These are phyloP conservation scores for Malassezia dermatis DNA, from an alignment of 1,284 basidiomycete species.

Conservation along the genomic window DNA sequence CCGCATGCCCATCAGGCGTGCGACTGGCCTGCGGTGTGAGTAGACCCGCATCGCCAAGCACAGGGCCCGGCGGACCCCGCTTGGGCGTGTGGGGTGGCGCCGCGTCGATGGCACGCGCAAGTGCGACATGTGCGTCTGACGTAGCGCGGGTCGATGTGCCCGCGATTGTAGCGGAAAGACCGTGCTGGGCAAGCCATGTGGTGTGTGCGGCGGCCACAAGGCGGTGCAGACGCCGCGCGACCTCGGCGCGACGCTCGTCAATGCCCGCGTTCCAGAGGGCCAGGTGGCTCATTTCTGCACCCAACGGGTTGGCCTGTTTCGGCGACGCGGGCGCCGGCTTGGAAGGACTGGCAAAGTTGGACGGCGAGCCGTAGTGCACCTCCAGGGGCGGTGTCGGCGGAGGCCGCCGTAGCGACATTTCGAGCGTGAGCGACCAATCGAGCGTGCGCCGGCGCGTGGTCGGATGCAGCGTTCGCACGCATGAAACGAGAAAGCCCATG, in stretches of 20 bases:
- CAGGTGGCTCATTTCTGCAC: slow-evolving; percentile 31
- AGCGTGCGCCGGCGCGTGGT: slow-evolving; percentile 19
- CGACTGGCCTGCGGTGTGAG: slow-evolving; percentile 14
- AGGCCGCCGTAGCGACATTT: slow-evolving; percentile 16
- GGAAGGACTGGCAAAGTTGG: neutral
- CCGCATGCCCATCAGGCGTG: slow-evolving; percentile 4
- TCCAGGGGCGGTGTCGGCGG: slow-evolving; percentile 18
- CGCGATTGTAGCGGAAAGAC: neutral
- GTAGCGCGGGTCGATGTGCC: neutral
- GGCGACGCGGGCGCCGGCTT: neutral
- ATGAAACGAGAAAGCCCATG: slow-evolving; percentile 28
- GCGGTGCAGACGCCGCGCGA: slow-evolving; percentile 22
- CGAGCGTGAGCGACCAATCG: slow-evolving; percentile 36
- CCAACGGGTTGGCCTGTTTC: neutral
- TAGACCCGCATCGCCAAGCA: neutral
- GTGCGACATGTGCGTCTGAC: neutral
- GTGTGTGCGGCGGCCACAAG: slow-evolving; percentile 25
- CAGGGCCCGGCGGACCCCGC: neutral
- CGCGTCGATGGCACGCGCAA: neutral
- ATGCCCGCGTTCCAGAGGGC: slow-evolving; percentile 43
- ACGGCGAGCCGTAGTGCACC: slow-evolving; percentile 23
- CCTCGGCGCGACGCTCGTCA: slow-evolving; percentile 33
- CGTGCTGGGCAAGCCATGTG: slow-evolving; percentile 24
- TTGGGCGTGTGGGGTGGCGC: neutral
- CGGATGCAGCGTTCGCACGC: slow-evolving; percentile 25